Evolutionary conservation across 371 early-diverging fungal genomes (phyloP), one percentile per base, ranked within the genome.

Genomic region (Globomyces sp.): DNA sequence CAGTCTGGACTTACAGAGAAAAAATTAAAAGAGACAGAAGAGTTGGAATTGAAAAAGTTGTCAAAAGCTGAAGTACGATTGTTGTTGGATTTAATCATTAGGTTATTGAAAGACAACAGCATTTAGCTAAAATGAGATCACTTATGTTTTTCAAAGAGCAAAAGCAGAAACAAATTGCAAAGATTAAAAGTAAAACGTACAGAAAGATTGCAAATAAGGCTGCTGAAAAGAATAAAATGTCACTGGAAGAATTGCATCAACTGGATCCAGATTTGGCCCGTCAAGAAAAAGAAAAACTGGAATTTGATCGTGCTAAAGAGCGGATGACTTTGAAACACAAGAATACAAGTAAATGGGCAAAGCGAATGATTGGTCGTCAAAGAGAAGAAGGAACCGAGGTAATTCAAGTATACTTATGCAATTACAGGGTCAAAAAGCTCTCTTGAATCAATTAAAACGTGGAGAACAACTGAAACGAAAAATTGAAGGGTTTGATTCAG

Each of bases 181-280:
- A 98, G 82, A 97, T 98, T 79, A 98, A 98, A 81, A 90, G 90
- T 80, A 96, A 96, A 77, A 80, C 91, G 8, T 98, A 92, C 73
- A 87, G 91, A 57, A 89, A 91, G 69, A 85, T 98, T 42, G 79
- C 83, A 67, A 89, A 87, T 66, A 89, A 90, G 72, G 92, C 91
- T 68, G 83, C 80, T 68, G 71, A 78, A 34, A 69, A 68, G 63
- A 42, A 5, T 42, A 81, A 65, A 69, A 73, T 69, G 71, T 74
- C 57, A 47, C 41, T 81, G 52, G 86, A 89, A 63, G 80, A 85
- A 67, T 76, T 90, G 69, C 68, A 65, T n/a, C 82, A 88, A 51
- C 72, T 89, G 44, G 92, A 94, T 71, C 89, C 91, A 9, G 90
- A 90, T 45, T 64, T 70, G 57, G 87, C 85, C 1, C 73, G 68